Percentiles rank a stretch among this genome's conserved stretches.
Conservation (phyloP, 148 eudicot genomes). For the Linanthus parryae region DNA sequence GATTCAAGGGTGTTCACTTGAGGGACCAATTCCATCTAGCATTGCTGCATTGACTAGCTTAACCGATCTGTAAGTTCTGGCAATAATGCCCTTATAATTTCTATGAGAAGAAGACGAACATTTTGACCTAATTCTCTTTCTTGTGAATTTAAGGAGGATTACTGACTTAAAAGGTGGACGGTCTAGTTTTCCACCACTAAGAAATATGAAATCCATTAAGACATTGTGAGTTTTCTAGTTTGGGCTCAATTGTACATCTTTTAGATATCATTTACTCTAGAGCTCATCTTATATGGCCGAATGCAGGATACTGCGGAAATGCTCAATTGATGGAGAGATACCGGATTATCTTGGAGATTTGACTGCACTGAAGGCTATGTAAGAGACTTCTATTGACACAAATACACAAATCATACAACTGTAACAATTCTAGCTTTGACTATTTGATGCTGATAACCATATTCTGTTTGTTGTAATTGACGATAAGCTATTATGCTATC, state of each 20-base stretch:
- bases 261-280: neutral
- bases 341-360: slow-evolving; percentile 41
- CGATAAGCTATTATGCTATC: neutral
- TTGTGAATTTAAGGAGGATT: slow-evolving; percentile 34
- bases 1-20: slow-evolving; percentile 49
- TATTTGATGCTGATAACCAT: neutral
- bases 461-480: neutral
- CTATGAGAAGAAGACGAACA: neutral
- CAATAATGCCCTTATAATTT: neutral
- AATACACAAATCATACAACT: no score
- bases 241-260: no score
- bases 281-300: neutral
- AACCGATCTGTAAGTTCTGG: slow-evolving; percentile 39
- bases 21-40: slow-evolving; percentile 51
- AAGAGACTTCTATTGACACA: slow-evolving; percentile 11
- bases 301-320: slow-evolving; percentile 42
- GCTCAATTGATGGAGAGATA: slow-evolving; percentile 39
- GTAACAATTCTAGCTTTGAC: neutral
- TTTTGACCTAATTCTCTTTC: neutral
- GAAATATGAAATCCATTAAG: slow-evolving; percentile 30
- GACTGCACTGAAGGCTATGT: slow-evolving; percentile 39
- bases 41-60: slow-evolving; percentile 41
- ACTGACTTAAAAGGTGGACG: slow-evolving; percentile 42
- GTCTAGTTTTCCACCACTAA: slow-evolving; percentile 36
- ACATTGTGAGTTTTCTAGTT: slow-evolving; percentile 32